Evolutionary conservation across 1,284 basidiomycete genomes (phyloP), one percentile per base, ranked within the genome.

Genomic region (Irpex sp.): DNA sequence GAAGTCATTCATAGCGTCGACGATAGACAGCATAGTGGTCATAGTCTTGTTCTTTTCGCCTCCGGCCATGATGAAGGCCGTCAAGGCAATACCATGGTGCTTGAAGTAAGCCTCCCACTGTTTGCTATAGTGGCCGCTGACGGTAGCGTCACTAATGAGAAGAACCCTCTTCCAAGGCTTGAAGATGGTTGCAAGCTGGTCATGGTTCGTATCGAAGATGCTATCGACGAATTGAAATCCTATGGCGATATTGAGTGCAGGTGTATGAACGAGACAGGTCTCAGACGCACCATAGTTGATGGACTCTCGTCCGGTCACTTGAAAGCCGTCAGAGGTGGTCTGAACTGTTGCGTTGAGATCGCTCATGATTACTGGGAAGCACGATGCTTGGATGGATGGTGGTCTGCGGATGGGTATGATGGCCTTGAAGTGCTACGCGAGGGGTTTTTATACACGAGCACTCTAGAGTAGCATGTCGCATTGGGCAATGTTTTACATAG

Each of bases 31-130:
- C 67, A 68, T 68, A 9, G 67, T 68, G 9, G 58, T 61, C 67
- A 68, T 68, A 6, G 67, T 68, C 66, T 68, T 68, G 51, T 68
- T 68, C 65, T 65, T 66, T 61, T 68, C 67, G 11, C 67, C 67
- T 51, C 67, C 67, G 39, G 63, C 62, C 64, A 68, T 68, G 58
- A 68, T 51, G 61, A 67, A 67, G 33, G 64, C 60, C 11, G 67
- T 68, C 43, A 67, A 60, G 3, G 60, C 21, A 43, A 68, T 65
- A 51, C 57, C 58, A 50, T 68, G 67, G 54, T 67, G 66, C 54
- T 67, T 62, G 64, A 68, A 68, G 60, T 68, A 68, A 17, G 67
- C 64, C n/a, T 65, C 59, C 66, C 65, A 67, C 31, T 61, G 57
- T 26, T 54, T 43, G 47, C 63, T 61, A 59, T 68, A 67, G 53